Conservation (phyloP, 805 yeast genomes). For the Wickerhamomyces strasburgensis region DNA sequence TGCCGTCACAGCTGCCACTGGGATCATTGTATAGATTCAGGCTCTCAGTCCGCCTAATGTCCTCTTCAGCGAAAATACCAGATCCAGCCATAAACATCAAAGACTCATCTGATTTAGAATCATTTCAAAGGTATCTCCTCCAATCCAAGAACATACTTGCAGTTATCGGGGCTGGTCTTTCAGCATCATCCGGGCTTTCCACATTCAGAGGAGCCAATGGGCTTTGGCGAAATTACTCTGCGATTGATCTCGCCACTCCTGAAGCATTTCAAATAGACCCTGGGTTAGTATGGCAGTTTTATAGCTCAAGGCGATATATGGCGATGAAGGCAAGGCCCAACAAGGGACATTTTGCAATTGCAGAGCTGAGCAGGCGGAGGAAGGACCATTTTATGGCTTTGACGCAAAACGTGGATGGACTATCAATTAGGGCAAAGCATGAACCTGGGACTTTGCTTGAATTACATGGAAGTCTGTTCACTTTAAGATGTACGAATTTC, state of each 20-base stretch:
- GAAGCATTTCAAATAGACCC: conserved; percentile 85
- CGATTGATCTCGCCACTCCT: conserved; percentile 85
- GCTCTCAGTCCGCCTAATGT: no score
- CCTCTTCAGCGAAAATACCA: no score
- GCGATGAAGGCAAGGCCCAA: conserved; percentile 72
- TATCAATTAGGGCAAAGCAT: conserved; percentile 64
- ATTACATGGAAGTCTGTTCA: conserved; percentile 76
- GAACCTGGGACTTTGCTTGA: conserved; percentile 49
- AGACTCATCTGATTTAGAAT: conserved; percentile 14
- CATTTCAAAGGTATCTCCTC: conserved; percentile 46
- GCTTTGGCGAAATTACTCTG: conserved; percentile 69
- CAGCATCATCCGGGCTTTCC: conserved; percentile 72
- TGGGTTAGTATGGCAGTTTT: conserved; percentile 86
- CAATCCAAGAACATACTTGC: conserved; percentile 49
- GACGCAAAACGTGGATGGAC: conserved; percentile 82
- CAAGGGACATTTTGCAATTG: conserved; percentile 64
- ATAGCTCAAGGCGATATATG: conserved; percentile 58
- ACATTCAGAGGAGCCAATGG: conserved; percentile 72
- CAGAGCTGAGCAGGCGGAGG: conserved; percentile 47
- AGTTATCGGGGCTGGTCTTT: conserved; percentile 78
- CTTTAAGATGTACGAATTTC: conserved; percentile 70
- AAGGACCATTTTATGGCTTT: conserved; percentile 51
- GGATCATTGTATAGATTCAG: no score
- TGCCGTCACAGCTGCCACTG: no score
- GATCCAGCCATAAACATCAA: background rate